Evolutionary conservation across 1,284 basidiomycete species (phyloP).

Genomic region (Heterobasidion occidentale): DNA sequence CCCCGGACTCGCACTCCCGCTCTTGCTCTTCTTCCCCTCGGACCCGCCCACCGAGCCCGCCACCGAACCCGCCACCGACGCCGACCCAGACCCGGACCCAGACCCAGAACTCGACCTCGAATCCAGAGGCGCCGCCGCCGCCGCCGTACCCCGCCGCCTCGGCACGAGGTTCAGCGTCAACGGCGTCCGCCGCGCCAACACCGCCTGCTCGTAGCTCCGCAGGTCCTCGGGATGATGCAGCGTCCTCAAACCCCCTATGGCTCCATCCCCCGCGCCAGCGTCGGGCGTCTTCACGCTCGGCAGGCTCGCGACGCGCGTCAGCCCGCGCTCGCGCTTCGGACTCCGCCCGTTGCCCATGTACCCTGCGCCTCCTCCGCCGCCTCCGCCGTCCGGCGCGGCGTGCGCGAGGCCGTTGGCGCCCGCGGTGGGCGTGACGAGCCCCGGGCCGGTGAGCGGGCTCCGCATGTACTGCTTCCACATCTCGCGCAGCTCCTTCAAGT

Average conservation of each 20-base stretch:
- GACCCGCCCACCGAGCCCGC: conserved; percentile 5
- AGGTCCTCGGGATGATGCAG: conserved; percentile 46
- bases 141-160: conserved; percentile 17
- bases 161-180: conserved; percentile 39
- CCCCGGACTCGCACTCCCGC: conserved; percentile 17
- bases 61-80: conserved; percentile 11
- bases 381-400: conserved; percentile 12
- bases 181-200: conserved; percentile 59
- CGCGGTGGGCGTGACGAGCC: conserved; percentile 7
- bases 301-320: conserved; percentile 53
- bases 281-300: conserved; percentile 58
- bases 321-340: conserved; percentile 16
- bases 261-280: not conserved
- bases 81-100: not conserved
- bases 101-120: not conserved
- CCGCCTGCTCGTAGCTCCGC: conserved; percentile 65
- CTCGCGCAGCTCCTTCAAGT: conserved; percentile 48
- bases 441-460: conserved; percentile 53
- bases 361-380: too few relatives aligned
- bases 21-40: conserved; percentile 10
- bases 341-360: conserved; percentile 8
- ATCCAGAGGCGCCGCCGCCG: not conserved
- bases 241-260: not conserved
- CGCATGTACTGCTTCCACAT: conserved; percentile 72
- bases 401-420: not conserved